These are phyloP conservation scores for Crithidia thermophila DNA, from an alignment of 208 protist genomes.

Conservation along the genomic window DNA sequence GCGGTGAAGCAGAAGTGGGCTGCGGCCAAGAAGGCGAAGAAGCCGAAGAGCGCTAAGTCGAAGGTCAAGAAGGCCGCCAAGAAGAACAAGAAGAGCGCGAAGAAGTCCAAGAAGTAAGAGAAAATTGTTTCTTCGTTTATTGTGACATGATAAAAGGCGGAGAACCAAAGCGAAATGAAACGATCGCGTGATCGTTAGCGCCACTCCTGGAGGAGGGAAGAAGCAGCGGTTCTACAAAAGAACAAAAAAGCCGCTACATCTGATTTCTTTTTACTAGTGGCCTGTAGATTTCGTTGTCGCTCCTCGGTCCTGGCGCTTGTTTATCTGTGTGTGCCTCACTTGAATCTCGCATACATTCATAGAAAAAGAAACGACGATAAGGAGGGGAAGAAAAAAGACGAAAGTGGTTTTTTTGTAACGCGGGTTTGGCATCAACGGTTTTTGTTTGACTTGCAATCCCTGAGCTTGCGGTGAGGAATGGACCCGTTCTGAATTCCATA, in stretches of 20 bases:
- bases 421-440: not conserved
- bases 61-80: conserved; percentile 29
- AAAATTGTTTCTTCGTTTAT: too few species aligned
- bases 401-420: conserved; percentile 24
- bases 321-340: conserved; percentile 9
- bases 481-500: too few species aligned
- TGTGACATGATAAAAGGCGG: too few species aligned
- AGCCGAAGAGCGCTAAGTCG: conserved; percentile 24
- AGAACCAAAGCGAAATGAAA: too few species aligned
- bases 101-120: conserved; percentile 8
- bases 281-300: too few species aligned
- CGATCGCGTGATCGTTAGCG: too few species aligned
- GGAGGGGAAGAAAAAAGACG: too few species aligned
- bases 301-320: conserved; percentile 2
- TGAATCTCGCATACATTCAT: too few species aligned
- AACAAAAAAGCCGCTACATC: not conserved
- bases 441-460: too few species aligned
- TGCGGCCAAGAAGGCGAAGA: conserved; percentile 20
- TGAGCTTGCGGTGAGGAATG: too few species aligned
- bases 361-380: too few species aligned
- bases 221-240: not conserved
- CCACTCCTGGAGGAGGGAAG: too few species aligned
- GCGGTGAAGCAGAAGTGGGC: conserved; percentile 22
- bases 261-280: not conserved
- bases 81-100: conserved; percentile 24